Evolutionary conservation across 129 eudicot genomes (phyloP).

Genomic region (Smallanthus sonchifolius): DNA sequence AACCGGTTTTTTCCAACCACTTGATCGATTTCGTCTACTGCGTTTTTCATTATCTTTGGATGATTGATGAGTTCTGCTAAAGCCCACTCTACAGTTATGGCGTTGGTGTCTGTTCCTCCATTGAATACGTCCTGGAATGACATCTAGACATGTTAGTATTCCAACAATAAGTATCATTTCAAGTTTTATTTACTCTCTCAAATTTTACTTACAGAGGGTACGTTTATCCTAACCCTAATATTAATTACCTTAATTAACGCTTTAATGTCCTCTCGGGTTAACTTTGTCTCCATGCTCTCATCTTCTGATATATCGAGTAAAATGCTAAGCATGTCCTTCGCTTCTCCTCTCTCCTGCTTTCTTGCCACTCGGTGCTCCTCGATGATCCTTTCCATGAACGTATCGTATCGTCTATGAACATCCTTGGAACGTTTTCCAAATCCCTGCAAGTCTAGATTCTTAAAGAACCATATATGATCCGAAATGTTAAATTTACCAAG

Average conservation of each 20-base stretch:
- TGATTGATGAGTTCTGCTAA: constrained; percentile 30
- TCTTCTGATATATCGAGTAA: constrained; percentile 23
- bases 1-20: constrained; percentile 21
- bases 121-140: constrained; percentile 17
- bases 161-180: no score
- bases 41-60: not conserved
- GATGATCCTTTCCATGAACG: constrained; percentile 28
- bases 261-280: no score
- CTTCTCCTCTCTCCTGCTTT: constrained; percentile 1
- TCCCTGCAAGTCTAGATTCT: constrained; percentile 34
- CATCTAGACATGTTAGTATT: no score
- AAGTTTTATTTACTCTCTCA: no score
- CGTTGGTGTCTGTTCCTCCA: constrained; percentile 25
- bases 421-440: constrained; percentile 16
- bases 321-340: constrained; percentile 31
- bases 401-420: constrained; percentile 16
- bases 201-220: no score
- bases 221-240: no score
- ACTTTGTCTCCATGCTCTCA: constrained; percentile 20
- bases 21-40: constrained; percentile 22
- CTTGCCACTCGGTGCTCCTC: constrained; percentile 21
- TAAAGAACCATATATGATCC: constrained; percentile 16
- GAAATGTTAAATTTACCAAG: constrained; percentile 17
- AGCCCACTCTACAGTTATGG: constrained; percentile 23
- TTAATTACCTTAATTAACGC: not conserved